Percentiles rank a stretch among this genome's conserved stretches.
Evolutionary conservation across 768 basidiomycete species (phyloP).

Genomic region (Hemileccinum rubropunctum): DNA sequence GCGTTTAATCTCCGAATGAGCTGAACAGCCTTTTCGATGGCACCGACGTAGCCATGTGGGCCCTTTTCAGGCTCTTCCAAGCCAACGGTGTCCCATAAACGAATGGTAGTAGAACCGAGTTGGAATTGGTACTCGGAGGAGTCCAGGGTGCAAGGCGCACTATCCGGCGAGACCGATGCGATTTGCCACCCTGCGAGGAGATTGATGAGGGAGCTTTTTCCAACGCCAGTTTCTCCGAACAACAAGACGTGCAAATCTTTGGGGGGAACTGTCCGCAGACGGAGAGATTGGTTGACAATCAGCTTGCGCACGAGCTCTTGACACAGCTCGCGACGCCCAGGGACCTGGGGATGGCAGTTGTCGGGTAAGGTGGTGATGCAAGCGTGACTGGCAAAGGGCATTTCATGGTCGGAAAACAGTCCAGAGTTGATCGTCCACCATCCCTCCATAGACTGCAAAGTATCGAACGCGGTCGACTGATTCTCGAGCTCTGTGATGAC

Average conservation of each 20-base stretch:
- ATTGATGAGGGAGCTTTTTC: slow-evolving; percentile 28
- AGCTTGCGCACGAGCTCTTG: slow-evolving; percentile 18
- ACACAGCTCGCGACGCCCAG: slow-evolving; percentile 19
- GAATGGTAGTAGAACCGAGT: slow-evolving; percentile 22
- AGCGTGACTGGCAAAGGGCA: slow-evolving; percentile 34
- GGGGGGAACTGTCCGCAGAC: slow-evolving; percentile 13
- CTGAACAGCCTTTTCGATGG: slow-evolving; percentile 28
- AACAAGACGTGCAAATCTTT: slow-evolving; percentile 34
- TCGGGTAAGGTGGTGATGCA: slow-evolving; percentile 37
- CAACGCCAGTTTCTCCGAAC: slow-evolving; percentile 37
- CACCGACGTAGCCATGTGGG: slow-evolving; percentile 19
- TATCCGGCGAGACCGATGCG: slow-evolving; percentile 22
- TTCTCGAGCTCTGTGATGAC: slow-evolving; percentile 33
- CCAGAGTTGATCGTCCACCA: slow-evolving; percentile 38
- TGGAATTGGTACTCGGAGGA: slow-evolving; percentile 26
- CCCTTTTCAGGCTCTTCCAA: slow-evolving; percentile 28
- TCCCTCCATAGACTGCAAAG: slow-evolving; percentile 27
- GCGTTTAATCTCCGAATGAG: slow-evolving; percentile 33
- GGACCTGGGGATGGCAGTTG: slow-evolving; percentile 17
- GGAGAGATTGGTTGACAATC: slow-evolving; percentile 15
- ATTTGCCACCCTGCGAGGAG: slow-evolving; percentile 26
- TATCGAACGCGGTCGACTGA: slow-evolving; percentile 8
- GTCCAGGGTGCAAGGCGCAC: slow-evolving; percentile 34
- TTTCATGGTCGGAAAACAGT: slow-evolving; percentile 26
- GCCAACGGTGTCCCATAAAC: slow-evolving; percentile 34